Evolutionary conservation across 441 rosid species (phyloP), one percentile per base, ranked within the genome.

Genomic region (Manihot esculenta): DNA sequence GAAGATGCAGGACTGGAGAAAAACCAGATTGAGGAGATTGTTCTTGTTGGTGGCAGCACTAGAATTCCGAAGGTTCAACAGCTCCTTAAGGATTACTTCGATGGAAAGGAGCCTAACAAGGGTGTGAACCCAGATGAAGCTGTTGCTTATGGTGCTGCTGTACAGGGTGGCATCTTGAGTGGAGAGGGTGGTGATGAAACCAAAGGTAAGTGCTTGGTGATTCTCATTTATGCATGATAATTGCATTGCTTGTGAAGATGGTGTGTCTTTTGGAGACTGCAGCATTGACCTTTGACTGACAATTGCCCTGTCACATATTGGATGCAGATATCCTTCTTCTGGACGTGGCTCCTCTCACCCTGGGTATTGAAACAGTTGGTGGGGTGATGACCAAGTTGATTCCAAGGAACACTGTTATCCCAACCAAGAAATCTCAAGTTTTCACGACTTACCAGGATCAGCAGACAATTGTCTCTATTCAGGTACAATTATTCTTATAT

Each of bases 351-450:
- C 99, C 99, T 1, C 96, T 95, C 38, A 95, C 98, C 70, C 84
- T 94, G 66, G 99, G 98, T 75, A 94, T 94, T 4, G 99, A 94
- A 78, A 94, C 99, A 7, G 99, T 94, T 0, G 99, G 99, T 45
- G 99, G 99, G 42, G 99, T 95, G 68, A 95, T 95, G 99, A 95
- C 99, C 59, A 95, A 95, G 86, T 79, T 95, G 93, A 95, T 95
- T 77, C 99, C 99, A 0, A 88, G 98, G 76, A 95, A 94, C 88
- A 92, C 98, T 5, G 99, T 94, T 35, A 94, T 94, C 77, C 99
- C 99, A 0, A 94, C 98, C 78, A 92, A 94, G 90, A 94, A 94
- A 73, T 94, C 99, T 41, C 99, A 94, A 79, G 99, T 94, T 66
- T 94, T 94, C 86, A 92, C 99, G 0, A 94, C 99, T 57, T 94